Percentiles rank a stretch among this genome's conserved stretches.
phyloP scores from a whole-genome alignment of 805 yeast species.

The Wickerhamomyces rabaulensis region DNA sequence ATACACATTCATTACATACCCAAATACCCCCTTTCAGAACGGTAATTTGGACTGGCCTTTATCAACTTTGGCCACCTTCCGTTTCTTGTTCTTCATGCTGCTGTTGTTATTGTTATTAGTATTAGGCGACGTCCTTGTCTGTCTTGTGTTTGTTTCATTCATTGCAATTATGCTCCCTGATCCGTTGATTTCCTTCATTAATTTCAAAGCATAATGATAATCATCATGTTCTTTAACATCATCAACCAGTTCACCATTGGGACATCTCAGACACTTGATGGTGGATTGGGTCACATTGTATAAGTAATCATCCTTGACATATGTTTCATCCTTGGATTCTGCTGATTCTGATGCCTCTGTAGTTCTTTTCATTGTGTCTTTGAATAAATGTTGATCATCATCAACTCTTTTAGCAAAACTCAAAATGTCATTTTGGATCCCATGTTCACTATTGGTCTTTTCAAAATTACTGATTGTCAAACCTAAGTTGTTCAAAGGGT shows the following conservation, averaged over 20 bases:
- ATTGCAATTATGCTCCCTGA: background rate
- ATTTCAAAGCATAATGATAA: conserved; percentile 46
- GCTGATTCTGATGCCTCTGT: background rate
- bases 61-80: background rate
- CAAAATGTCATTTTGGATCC: conserved; percentile 12
- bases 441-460: conserved; percentile 16
- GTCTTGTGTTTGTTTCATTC: background rate
- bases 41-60: conserved; percentile 22
- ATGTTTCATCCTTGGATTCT: conserved; percentile 6
- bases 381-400: background rate
- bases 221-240: conserved; percentile 44
- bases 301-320: background rate
- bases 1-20: background rate
- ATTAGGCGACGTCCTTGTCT: background rate
- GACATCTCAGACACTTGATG: conserved; percentile 4
- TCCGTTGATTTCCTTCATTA: conserved; percentile 30
- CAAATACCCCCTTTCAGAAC: conserved; percentile 8
- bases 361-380: background rate
- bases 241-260: conserved; percentile 8
- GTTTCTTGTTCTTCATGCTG: conserved; percentile 5
- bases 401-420: conserved; percentile 8
- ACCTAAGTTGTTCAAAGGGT: conserved; percentile 47
- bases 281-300: background rate
- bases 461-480: conserved; percentile 53
- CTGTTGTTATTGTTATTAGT: background rate